phyloP scores from a whole-genome alignment of 176 grass and related monocot species.

The Thinopyrum elongatum region DNA sequence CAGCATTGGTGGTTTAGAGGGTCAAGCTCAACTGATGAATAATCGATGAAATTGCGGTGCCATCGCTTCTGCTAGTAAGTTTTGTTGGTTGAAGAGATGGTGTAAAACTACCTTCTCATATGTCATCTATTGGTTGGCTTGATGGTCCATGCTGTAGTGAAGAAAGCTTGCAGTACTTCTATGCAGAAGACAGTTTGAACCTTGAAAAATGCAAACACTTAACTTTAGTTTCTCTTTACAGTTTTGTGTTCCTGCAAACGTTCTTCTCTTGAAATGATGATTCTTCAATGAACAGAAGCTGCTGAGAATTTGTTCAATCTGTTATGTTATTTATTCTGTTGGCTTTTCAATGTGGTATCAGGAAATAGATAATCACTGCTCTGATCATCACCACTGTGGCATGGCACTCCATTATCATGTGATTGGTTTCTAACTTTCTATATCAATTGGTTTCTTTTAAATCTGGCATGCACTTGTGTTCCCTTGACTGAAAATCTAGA shows the following conservation, averaged over 20 bases:
- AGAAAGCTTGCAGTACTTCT: no score
- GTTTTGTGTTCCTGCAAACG: constrained; percentile 9
- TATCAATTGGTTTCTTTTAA: neutral
- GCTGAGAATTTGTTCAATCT: neutral
- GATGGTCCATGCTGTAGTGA: no score
- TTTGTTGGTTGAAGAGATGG: no score
- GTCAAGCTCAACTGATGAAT: no score
- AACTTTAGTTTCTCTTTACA: neutral
- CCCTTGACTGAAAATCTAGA: neutral
- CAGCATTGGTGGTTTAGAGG: no score
- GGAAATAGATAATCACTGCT: neutral
- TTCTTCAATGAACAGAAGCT: neutral
- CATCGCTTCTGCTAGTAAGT: no score
- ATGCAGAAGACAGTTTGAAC: no score
- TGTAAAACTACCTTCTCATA: no score
- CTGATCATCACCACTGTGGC: neutral
- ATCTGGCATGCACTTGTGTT: neutral
- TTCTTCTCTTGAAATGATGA: neutral
- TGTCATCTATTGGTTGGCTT: no score
- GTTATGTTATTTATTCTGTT: neutral
- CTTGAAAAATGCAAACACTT: no score
- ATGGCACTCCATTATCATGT: neutral
- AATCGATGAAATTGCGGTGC: no score
- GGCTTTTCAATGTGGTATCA: neutral
- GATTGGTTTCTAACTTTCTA: neutral